Base-by-base conservation (phyloP, 164 flowering plant genomes). In the Stephania japonica region DNA sequence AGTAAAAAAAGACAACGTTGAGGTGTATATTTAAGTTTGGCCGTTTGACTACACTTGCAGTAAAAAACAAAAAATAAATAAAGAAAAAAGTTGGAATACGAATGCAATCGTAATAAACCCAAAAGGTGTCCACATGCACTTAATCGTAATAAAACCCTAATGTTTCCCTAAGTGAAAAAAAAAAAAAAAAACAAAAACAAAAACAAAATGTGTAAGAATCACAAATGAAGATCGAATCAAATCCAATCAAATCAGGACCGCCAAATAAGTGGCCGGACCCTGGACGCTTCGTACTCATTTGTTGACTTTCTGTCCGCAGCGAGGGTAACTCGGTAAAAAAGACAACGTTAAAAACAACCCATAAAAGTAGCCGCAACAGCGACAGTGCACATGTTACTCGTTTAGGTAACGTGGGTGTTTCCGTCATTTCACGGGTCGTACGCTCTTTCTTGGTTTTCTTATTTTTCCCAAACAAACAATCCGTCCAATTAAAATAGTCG, bases 341-440 rank as follows among this genome's bases (percentile, higher is more conserved):
- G 6, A 3, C 9, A 19, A 4, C 5, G 7, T 9, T 59, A 18
- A 59, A 59, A n/a, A n/a, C 24, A 47, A 47, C 24, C 19, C 18
- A 50, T 13, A 59, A 19, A 18, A 56, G n/a, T 19, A 10, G 64
- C 24, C 0, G 14, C 11, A 23, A 23, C 67, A 26, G 14, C 13
- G 7, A 32, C 8, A 23, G 4, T 25, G 70, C 76, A 75, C 76
- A 75, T 75, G 72, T 75, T 75, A 41, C 42, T 69, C 72, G 67
- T 75, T 44, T 68, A 19, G 24, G 61, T 19, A 59, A 69, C 68
- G 14, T 27, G 72, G 76, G 44, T 44, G 67, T 67, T 7, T 21
- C 44, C 44, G 75, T 47, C 42, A 23, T 38, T 42, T 62, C 64
- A 47, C 42, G 9, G 43, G 16, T 5, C 42, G 47, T 32, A 19